Conservation (phyloP, 2,329 filamentous ascomycete species). For the Seiridium cupressi region DNA sequence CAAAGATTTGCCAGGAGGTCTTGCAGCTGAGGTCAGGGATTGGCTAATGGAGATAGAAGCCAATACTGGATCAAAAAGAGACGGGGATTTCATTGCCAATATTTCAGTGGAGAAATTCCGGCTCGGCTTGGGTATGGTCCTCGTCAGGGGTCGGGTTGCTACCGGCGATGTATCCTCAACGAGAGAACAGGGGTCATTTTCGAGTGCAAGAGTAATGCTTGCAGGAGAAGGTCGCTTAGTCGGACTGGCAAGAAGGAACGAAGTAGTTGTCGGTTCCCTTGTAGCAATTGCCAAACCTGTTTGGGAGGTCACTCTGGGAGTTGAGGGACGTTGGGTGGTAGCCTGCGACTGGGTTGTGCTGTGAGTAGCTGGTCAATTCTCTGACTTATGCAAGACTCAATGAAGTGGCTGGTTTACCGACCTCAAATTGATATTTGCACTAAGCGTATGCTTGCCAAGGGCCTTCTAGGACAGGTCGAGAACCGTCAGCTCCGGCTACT, state of each 20-base stretch:
- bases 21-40: slow-evolving; percentile 40
- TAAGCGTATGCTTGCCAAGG: too few species aligned
- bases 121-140: slow-evolving; percentile 21
- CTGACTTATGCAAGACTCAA: background rate
- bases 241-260: slow-evolving; percentile 22
- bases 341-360: slow-evolving; percentile 35
- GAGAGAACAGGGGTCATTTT: background rate
- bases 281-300: slow-evolving; percentile 32
- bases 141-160: slow-evolving; percentile 20
- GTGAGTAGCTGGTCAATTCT: background rate
- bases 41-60: slow-evolving; percentile 44
- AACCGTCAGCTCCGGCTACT: too few species aligned
- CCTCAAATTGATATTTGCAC: too few species aligned
- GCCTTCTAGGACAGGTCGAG: too few species aligned
- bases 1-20: slow-evolving; percentile 36
- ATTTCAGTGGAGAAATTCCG: slow-evolving; percentile 23
- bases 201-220: slow-evolving; percentile 18
- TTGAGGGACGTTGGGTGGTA: slow-evolving; percentile 30
- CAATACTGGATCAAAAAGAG: slow-evolving; percentile 16
- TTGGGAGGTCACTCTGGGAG: slow-evolving; percentile 33
- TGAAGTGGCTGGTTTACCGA: background rate
- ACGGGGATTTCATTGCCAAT: slow-evolving; percentile 17
- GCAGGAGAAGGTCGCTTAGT: slow-evolving; percentile 24
- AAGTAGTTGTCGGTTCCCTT: slow-evolving; percentile 22
- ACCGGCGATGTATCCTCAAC: background rate